A percentile compares a stretch with the other conserved stretches of the same genome.
Evolutionary conservation across 2,329 filamentous ascomycete species (phyloP).

Genomic region (Bertia moriformis): DNA sequence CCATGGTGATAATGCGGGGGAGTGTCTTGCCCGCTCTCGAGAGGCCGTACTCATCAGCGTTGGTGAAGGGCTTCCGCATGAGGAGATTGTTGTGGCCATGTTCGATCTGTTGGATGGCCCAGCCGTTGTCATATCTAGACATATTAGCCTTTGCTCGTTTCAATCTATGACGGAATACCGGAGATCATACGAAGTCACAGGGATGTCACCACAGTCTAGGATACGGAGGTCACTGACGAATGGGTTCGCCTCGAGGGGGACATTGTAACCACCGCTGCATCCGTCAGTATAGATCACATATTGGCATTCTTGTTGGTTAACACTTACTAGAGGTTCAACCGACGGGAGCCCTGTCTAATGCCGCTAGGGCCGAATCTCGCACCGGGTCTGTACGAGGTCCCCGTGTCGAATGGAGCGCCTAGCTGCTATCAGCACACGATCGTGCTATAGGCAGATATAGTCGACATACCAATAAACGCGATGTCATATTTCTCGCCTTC

Average conservation of each 20-base stretch:
- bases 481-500: conserved; percentile 65
- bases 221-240: conserved; percentile 72
- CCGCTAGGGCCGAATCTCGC: conserved; percentile 74
- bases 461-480: conserved; percentile 61
- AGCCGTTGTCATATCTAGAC: conserved; percentile 64
- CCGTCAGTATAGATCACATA: conserved; percentile 6
- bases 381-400: conserved; percentile 71
- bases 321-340: conserved; percentile 73
- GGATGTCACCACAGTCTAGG: conserved; percentile 72
- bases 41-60: conserved; percentile 51
- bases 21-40: conserved; percentile 62
- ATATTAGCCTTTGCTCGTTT: conserved; percentile 2
- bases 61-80: conserved; percentile 54
- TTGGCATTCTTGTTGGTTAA: conserved; percentile 4
- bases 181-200: conserved; percentile 60
- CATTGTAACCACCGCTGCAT: conserved; percentile 71
- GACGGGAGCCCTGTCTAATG: conserved; percentile 72
- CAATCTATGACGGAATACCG: not conserved
- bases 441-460: conserved; percentile 1
- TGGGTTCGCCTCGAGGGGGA: conserved; percentile 64
- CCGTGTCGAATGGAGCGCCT: conserved; percentile 75
- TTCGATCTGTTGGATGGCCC: conserved; percentile 71
- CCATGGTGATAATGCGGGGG: conserved; percentile 66
- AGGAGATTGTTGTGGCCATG: conserved; percentile 68
- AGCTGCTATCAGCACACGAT: conserved; percentile 1